Percentiles rank a stretch among this genome's conserved stretches.
These are phyloP conservation scores for Mycena sanguinolenta DNA, from an alignment of 768 basidiomycete species.

Conservation along the genomic window DNA sequence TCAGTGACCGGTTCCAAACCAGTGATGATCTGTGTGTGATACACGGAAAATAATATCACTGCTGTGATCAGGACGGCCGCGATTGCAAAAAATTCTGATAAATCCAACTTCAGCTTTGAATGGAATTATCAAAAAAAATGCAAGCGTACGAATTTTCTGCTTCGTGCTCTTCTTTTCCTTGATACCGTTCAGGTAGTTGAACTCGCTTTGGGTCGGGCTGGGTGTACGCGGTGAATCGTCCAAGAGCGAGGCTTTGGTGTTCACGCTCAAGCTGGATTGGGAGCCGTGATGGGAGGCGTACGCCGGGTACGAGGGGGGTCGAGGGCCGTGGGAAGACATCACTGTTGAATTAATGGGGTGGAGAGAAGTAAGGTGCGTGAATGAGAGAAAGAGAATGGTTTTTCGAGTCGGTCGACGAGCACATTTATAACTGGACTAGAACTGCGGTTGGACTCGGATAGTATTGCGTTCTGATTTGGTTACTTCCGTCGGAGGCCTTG, in stretches of 20 bases:
- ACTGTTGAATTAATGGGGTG: not conserved
- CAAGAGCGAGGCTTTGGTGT: not conserved
- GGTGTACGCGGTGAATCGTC: slow-evolving; percentile 23
- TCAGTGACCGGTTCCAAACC: slow-evolving; percentile 63
- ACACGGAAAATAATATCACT: slow-evolving; percentile 54
- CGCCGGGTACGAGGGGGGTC: slow-evolving; percentile 15
- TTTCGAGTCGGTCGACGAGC: not conserved
- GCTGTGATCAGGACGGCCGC: slow-evolving; percentile 49
- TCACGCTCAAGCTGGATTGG: not conserved
- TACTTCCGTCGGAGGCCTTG: too few relatives aligned
- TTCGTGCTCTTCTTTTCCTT: slow-evolving; percentile 23
- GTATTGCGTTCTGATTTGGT: too few relatives aligned
- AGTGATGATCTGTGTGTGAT: slow-evolving; percentile 62
- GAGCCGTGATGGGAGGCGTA: slow-evolving; percentile 10
- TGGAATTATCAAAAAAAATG: not conserved
- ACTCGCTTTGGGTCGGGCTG: slow-evolving; percentile 20
- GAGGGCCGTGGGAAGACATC: slow-evolving; percentile 4
- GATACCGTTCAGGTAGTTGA: slow-evolving; percentile 18
- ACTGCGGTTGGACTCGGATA: too few relatives aligned
- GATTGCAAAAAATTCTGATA: slow-evolving; percentile 44
- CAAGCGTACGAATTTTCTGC: slow-evolving; percentile 25
- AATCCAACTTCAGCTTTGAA: not conserved
- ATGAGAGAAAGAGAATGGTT: not conserved
- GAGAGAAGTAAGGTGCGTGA: not conserved
- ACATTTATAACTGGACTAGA: too few relatives aligned